A percentile compares a stretch with the other conserved stretches of the same genome.
phyloP scores from a whole-genome alignment of 2,329 filamentous ascomycete species.

The Nothophoma quercina region DNA sequence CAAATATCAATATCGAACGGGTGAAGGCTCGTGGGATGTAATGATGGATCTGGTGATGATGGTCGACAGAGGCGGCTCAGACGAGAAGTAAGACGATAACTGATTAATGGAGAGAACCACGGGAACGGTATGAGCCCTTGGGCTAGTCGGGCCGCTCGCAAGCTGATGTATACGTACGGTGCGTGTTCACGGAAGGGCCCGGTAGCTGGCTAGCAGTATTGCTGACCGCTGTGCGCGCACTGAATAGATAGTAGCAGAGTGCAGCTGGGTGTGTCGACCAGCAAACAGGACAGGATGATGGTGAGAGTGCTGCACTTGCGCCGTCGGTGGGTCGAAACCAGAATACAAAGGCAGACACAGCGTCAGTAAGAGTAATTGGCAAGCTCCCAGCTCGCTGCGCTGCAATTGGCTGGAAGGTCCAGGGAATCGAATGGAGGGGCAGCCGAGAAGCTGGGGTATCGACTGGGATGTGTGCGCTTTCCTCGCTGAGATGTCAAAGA shows the following conservation, averaged over 20 bases:
- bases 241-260: slow-evolving; percentile 12
- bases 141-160: slow-evolving; percentile 22
- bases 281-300: slow-evolving; percentile 9
- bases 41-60: slow-evolving; percentile 14
- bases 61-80: slow-evolving; percentile 14
- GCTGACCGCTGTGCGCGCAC: slow-evolving; percentile 15
- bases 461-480: slow-evolving; percentile 13
- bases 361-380: slow-evolving; percentile 38
- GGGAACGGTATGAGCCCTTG: slow-evolving; percentile 16
- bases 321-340: slow-evolving; percentile 28
- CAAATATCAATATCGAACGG: slow-evolving; percentile 10
- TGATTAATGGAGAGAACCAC: slow-evolving; percentile 16
- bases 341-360: slow-evolving; percentile 34
- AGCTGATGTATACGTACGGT: slow-evolving; percentile 19
- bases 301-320: slow-evolving; percentile 23
- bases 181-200: slow-evolving; percentile 24
- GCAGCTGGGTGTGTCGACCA: slow-evolving; percentile 6
- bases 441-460: slow-evolving; percentile 22
- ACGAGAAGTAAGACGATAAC: slow-evolving; percentile 1
- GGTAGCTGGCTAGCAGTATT: slow-evolving; percentile 21
- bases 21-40: slow-evolving; percentile 2
- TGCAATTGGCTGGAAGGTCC: slow-evolving; percentile 35
- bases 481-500: slow-evolving; percentile 1
- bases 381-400: slow-evolving; percentile 21
- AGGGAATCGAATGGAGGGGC: slow-evolving; percentile 22